A percentile compares a stretch with the other conserved stretches of the same genome.
phyloP scores from a whole-genome alignment of 2,329 filamentous ascomycete species.

The Aspergillus nomiae region DNA sequence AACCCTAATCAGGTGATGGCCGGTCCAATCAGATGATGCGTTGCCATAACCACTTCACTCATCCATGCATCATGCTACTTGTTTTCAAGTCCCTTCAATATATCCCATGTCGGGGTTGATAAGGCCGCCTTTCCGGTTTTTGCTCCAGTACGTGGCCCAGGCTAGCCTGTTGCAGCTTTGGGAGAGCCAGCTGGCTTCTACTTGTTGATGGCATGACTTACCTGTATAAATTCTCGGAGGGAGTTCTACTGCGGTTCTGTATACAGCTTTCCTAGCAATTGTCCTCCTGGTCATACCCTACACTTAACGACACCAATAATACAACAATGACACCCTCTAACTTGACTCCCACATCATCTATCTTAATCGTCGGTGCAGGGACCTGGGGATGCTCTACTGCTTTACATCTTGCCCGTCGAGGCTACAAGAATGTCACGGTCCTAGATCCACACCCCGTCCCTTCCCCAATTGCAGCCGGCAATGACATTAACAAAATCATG shows the following conservation, averaged over 20 bases:
- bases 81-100: not conserved
- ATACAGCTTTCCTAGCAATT: not conserved
- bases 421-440: constrained; percentile 53
- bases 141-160: not conserved
- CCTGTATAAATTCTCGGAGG: not conserved
- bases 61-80: not conserved
- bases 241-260: not conserved
- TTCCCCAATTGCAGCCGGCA: constrained; percentile 52
- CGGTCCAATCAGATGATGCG: not conserved
- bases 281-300: not conserved
- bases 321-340: not conserved
- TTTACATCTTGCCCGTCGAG: constrained; percentile 52
- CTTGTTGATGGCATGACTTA: not conserved
- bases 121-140: not conserved
- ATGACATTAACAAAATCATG: constrained; percentile 55
- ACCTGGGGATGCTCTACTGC: constrained; percentile 57
- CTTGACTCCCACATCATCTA: constrained; percentile 21
- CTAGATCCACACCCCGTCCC: constrained; percentile 51
- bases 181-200: not conserved
- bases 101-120: not conserved
- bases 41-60: not conserved
- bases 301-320: not conserved
- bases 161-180: not conserved
- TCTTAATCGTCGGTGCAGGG: constrained; percentile 52
- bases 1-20: constrained; percentile 1